A percentile compares a stretch with the other conserved stretches of the same genome.
Conservation (phyloP, 192 early-diverging fungal species). For the Podila horticola region DNA sequence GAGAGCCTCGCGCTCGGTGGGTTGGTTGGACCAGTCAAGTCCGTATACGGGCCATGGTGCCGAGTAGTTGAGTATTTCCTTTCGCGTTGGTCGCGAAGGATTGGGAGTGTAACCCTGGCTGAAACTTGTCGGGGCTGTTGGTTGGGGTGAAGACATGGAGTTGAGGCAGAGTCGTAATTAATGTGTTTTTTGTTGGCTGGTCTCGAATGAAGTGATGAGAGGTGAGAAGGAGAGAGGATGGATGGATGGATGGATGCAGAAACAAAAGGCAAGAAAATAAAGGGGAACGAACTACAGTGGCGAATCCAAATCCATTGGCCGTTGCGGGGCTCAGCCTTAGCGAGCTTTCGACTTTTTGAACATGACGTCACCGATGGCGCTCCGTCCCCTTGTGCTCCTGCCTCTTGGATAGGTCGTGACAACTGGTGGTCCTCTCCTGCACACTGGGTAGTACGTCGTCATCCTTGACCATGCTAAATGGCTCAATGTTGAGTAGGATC, state of each 20-base stretch:
- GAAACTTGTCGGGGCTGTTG: slow-evolving; percentile 15
- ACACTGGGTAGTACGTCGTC: too few relatives aligned
- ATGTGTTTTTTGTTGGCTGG: background rate
- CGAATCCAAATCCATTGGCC: too few relatives aligned
- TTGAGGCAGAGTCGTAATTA: background rate
- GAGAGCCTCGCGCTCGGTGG: slow-evolving; percentile 72
- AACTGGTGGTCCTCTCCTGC: too few relatives aligned
- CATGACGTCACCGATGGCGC: too few relatives aligned
- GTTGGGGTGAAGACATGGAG: slow-evolving; percentile 29
- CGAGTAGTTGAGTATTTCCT: slow-evolving; percentile 84
- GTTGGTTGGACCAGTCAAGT: slow-evolving; percentile 85
- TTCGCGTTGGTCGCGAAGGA: slow-evolving; percentile 37
- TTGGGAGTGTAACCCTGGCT: slow-evolving; percentile 29
- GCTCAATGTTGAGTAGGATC: too few relatives aligned
- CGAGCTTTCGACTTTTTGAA: too few relatives aligned
- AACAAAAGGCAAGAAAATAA: too few relatives aligned
- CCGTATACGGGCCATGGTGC: slow-evolving; percentile 90
- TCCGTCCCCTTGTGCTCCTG: too few relatives aligned
- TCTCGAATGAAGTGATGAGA: background rate
- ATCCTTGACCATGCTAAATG: too few relatives aligned
- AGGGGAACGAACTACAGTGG: too few relatives aligned
- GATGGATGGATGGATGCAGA: background rate
- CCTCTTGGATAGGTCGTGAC: too few relatives aligned
- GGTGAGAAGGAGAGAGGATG: background rate
- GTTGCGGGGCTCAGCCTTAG: too few relatives aligned